These are phyloP conservation scores for Beauveria australis DNA, from an alignment of 2,329 filamentous ascomycete species.

Conservation along the genomic window DNA sequence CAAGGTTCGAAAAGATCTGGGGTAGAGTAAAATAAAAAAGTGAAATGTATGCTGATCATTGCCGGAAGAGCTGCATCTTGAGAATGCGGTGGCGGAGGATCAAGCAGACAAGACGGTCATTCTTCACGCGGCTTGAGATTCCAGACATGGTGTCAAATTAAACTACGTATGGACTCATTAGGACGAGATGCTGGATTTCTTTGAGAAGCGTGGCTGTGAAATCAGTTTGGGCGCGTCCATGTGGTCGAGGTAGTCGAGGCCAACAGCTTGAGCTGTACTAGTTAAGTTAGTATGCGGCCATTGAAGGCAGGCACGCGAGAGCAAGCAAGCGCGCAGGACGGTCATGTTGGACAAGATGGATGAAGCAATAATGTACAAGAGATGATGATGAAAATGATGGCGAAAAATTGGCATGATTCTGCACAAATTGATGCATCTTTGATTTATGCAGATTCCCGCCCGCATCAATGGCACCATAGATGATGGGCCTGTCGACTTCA, in stretches of 20 bases:
- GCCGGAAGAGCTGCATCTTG: background rate
- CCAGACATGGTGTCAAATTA: too few relatives aligned
- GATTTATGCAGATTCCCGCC: background rate
- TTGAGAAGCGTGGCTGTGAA: too few relatives aligned
- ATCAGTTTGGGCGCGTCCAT: too few relatives aligned
- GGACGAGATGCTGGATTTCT: too few relatives aligned
- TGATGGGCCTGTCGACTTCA: constrained; percentile 1
- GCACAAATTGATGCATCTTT: background rate
- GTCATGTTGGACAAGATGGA: background rate
- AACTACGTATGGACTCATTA: too few relatives aligned
- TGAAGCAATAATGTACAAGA: background rate
- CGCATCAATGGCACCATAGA: constrained; percentile 1
- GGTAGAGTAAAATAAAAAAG: too few relatives aligned
- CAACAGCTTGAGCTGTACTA: too few relatives aligned
- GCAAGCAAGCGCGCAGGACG: background rate
- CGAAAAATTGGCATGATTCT: background rate
- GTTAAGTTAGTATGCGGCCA: too few relatives aligned
- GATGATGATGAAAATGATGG: too few relatives aligned
- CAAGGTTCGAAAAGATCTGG: too few relatives aligned
- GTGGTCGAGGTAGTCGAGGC: too few relatives aligned
- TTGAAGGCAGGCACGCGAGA: too few relatives aligned
- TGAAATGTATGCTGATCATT: background rate
- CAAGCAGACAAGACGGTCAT: background rate
- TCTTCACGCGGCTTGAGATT: background rate
- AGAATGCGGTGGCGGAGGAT: background rate